Base-by-base conservation (phyloP, 345 rosid species). In the Salix brachista region DNA sequence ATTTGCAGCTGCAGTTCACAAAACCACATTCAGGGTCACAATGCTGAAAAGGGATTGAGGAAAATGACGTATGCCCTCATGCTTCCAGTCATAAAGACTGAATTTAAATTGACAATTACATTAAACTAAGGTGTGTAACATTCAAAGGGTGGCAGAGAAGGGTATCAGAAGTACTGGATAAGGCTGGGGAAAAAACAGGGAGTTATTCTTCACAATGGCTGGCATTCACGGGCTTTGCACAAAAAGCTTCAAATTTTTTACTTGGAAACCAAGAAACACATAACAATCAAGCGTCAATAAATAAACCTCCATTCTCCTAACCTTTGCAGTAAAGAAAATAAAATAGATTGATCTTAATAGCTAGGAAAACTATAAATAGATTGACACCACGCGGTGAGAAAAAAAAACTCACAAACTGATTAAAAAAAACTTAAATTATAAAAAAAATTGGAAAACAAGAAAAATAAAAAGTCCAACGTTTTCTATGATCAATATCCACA, bases 1-100 rank as follows among this genome's bases (percentile, higher is more conserved):
- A 56, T 72, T 73, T 42, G 82, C 87, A 79, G 94, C 97, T 91
- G 86, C 78, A 79, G 13, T 74, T 71, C 44, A 39, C 17, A 81
- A 60, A 71, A 56, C 13, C 67, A 69, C 4, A 74, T 67, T 23
- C 46, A 17, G 8, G 2, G 28, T 52, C 71, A 81, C 50, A 36
- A 72, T 46, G 16, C 39, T n/a, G 42, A 11, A 12, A 32, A 56
- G 26, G 26, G 28, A 56, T 56, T 56, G 14, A 23, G 28, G 28
- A 23, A 56, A 56, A 56, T 9, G 62, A 8, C 23, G 28, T 9
- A 10, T 56, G 6, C 62, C 28, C 26, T 56, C 14, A 11, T 56
- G 23, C 23, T 56, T 56, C 62, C 13, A n/a, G 62, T 56, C 62
- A 23, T 5, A 56, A n/a, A n/a, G 62, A 56, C 62, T 11, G n/a